Evolutionary conservation across 164 flowering plant species (phyloP).

Genomic region (Stephania yunnanensis): DNA sequence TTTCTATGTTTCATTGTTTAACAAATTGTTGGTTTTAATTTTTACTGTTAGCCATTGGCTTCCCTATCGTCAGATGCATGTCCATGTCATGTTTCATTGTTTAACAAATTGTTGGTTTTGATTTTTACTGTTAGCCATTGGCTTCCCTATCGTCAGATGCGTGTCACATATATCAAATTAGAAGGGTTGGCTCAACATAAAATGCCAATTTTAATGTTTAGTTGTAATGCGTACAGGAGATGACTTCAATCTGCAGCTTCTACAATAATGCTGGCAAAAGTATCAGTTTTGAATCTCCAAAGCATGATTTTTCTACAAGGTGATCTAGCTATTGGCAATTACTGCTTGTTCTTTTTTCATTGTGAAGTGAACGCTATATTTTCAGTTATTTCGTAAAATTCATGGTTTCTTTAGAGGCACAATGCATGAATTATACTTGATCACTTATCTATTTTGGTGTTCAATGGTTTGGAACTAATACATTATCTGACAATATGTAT

Average conservation of each 20-base stretch:
- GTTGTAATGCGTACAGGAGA: neutral
- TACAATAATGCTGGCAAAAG: constrained; percentile 6
- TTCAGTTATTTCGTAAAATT: neutral
- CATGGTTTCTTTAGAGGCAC: neutral
- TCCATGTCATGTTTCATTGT: no score
- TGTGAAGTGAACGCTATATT: neutral
- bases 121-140: no score
- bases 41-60: no score
- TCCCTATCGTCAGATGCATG: neutral
- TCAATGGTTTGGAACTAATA: no score
- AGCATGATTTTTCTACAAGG: constrained; percentile 7
- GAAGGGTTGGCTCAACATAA: neutral
- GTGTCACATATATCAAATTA: neutral
- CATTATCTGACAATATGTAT: no score
- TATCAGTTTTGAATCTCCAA: constrained; percentile 7
- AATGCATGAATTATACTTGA: no score
- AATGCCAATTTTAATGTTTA: neutral
- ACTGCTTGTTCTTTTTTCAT: neutral
- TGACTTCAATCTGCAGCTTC: constrained; percentile 4
- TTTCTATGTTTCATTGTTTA: no score
- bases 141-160: neutral
- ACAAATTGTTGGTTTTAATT: no score
- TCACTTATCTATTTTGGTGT: no score
- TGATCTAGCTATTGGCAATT: neutral
- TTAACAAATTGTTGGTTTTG: no score